Base-by-base conservation (phyloP, 495 filamentous ascomycete species). In the Hypomontagnella submonticulosa region DNA sequence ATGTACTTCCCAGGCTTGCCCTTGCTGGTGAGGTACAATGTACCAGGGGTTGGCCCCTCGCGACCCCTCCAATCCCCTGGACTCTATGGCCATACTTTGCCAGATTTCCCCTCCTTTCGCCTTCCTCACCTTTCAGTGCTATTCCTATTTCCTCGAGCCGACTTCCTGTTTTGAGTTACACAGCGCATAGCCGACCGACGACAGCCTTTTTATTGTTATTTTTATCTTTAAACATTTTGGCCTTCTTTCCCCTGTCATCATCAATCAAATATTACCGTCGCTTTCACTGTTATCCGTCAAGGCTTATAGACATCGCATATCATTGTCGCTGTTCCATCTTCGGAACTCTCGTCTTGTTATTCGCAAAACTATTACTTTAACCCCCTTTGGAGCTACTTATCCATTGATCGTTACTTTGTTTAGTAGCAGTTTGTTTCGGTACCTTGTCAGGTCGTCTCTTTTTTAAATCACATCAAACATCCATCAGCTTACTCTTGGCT, bases 351-450 rank as follows among this genome's bases (percentile, higher is more conserved):
- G 23, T 43, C 57, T 53, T 64, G 61, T 20, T 56, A 19, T 52
- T 37, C 23, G 23, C 23, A 27, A 3, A 27, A 27, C 23, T 6
- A 27, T 43, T 55, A 33, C 20, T 54, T 40, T 50, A 50, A n/a
- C 60, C 34, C 23, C 51, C 42, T 38, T 57, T 66, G 13, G 50
- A 57, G 53, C 61, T 58, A 52, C 55, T 44, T 60, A n/a, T 41
- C n/a, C 13, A 11, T n/a, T 15, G 36, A 13, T n/a, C 30, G 36
- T 46, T 38, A 38, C 10, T 19, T 47, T 61, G 27, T 18, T 49
- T 42, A 15, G 43, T 59, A 47, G 43, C 23, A 55, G 42, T 50
- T 41, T 55, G 13, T 34, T n/a, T 13, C 16, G 16, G 23, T 27
- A 27, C 23, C 23, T 36, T 51, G 16, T 34, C 43, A 5, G 13